Percentiles rank a stretch among this genome's conserved stretches.
phyloP scores from a whole-genome alignment of 2,329 filamentous ascomycete species.

The Pseudogymnoascus sp. region DNA sequence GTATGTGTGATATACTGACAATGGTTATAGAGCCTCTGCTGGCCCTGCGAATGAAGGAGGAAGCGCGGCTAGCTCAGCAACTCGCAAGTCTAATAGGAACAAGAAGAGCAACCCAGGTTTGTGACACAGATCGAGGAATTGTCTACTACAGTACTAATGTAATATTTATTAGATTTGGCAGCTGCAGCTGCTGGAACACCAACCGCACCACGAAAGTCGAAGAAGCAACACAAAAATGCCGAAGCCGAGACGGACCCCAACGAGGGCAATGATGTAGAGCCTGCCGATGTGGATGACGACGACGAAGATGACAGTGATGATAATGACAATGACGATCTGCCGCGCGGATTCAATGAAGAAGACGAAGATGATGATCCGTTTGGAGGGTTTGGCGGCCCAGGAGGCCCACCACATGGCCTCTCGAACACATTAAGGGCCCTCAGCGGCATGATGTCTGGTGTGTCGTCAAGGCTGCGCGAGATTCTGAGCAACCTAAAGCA shows the following conservation, averaged over 20 bases:
- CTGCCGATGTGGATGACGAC: slow-evolving; percentile 45
- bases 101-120: slow-evolving; percentile 58
- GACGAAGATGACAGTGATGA: slow-evolving; percentile 57
- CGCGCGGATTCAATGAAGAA: slow-evolving; percentile 35
- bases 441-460: slow-evolving; percentile 85
- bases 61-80: slow-evolving; percentile 55
- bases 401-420: slow-evolving; percentile 57
- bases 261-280: slow-evolving; percentile 39
- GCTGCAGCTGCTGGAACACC: slow-evolving; percentile 16
- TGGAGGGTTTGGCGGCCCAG: slow-evolving; percentile 59
- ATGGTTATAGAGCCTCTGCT: slow-evolving; percentile 48
- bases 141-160: not conserved
- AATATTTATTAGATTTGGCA: not conserved
- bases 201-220: slow-evolving; percentile 45
- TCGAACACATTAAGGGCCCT: slow-evolving; percentile 79
- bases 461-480: slow-evolving; percentile 71
- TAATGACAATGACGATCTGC: slow-evolving; percentile 37
- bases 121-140: slow-evolving; percentile 2
- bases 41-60: slow-evolving; percentile 55
- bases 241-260: slow-evolving; percentile 65
- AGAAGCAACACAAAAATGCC: slow-evolving; percentile 52
- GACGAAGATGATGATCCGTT: slow-evolving; percentile 57
- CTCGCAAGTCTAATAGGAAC: slow-evolving; percentile 64
- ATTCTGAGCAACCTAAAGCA: slow-evolving; percentile 69
- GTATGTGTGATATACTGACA: slow-evolving; percentile 20